Base-by-base conservation (phyloP, 2,329 filamentous ascomycete genomes). In the Cercospora beticola region DNA sequence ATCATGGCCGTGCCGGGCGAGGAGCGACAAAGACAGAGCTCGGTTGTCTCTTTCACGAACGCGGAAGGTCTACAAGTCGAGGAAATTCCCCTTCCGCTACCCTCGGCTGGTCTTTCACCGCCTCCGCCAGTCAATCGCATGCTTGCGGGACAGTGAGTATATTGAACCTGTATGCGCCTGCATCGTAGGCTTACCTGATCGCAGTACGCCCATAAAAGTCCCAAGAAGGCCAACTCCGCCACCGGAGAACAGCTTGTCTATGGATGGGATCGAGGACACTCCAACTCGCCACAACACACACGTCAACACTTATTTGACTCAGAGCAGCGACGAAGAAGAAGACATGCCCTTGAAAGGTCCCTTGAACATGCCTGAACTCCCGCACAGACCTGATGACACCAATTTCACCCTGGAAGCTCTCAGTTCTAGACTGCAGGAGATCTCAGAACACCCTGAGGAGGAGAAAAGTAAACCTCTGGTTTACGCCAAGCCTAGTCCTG, bases 391-490 rank as follows among this genome's bases (percentile, higher is more conserved):
- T 1, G 72, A 74, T n/a, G 74, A 74, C 21, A 73, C 72, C 16
- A 79, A 79, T 68, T 79, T 80, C 69, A 79, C 78, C 3, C 67
- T 79, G 40, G 78, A 80, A 30, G 74, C 74, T 43, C 70, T 80
- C 26, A 72, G 70, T 14, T 75, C 72, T 33, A 73, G 74, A 21
- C 68, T 80, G 18, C 73, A 79, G 64, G 72, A 77, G n/a, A 75
- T 80, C 9, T 73, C 73, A 40, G 70, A 76, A 36, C 71, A 78
- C 61, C 78, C 78, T 1, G 77, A 78, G n/a, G 71, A 73, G 14
- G 70, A 75, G 56, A 69, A 74, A 5, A 73, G 69, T 33, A 72
- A 72, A 54, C 78, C 78, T 3, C 69, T 76, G 43, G 72, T 79
- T 6, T 76, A 77, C 33, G 63, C 71, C 3, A 69, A 73, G 33